A percentile compares a stretch with the other conserved stretches of the same genome.
These are phyloP conservation scores for Sclerotinia nivalis DNA, from an alignment of 2,329 filamentous ascomycete species.

Conservation along the genomic window DNA sequence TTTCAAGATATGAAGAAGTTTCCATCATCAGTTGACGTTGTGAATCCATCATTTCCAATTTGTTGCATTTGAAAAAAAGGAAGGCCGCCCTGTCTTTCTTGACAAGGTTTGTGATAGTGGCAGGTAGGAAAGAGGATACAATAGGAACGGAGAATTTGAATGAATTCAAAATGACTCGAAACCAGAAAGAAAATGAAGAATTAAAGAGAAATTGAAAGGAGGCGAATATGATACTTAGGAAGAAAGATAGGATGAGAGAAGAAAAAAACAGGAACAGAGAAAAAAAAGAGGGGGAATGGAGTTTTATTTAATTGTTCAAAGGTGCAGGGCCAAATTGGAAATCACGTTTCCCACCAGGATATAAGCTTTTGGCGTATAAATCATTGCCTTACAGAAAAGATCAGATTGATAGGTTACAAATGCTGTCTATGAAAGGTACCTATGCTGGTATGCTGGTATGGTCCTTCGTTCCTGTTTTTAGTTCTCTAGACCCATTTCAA, in stretches of 20 bases:
- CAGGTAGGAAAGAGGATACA: constrained; percentile 5
- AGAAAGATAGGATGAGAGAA: constrained; percentile 13
- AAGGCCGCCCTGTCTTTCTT: constrained; percentile 11
- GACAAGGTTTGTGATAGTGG: constrained; percentile 11
- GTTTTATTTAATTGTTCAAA: constrained; percentile 29
- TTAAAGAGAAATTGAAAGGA: background rate
- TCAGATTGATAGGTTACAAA: constrained; percentile 20
- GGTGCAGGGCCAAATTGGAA: constrained; percentile 20
- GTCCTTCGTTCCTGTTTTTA: constrained; percentile 7
- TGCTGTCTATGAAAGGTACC: background rate
- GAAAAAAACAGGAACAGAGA: constrained; percentile 10
- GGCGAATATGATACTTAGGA: background rate
- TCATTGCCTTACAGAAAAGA: constrained; percentile 19
- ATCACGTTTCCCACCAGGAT: constrained; percentile 20
- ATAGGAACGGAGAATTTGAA: background rate
- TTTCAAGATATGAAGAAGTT: background rate
- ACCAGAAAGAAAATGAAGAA: constrained; percentile 22
- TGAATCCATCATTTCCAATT: background rate
- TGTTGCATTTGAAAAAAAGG: background rate
- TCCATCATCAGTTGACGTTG: background rate
- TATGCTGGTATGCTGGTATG: constrained; percentile 3
- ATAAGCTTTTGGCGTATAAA: constrained; percentile 18
- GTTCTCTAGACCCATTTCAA: constrained; percentile 23
- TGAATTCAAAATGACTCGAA: constrained; percentile 7
- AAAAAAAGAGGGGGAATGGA: constrained; percentile 26